These are phyloP conservation scores for Fraxinus xanthoxyloides DNA, from an alignment of 305 asterid species.

Conservation along the genomic window DNA sequence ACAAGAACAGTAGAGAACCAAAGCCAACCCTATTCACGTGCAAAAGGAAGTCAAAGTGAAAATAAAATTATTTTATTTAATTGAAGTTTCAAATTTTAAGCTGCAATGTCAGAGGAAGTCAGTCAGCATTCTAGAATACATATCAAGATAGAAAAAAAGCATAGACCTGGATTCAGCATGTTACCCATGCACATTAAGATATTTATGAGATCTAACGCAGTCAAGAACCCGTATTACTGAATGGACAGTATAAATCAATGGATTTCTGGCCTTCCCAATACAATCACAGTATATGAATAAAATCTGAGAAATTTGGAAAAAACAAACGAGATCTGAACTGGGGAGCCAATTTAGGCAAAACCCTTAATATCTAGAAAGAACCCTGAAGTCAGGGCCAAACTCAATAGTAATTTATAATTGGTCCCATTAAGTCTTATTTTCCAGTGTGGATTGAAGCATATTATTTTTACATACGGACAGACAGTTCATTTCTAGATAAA, in stretches of 20 bases:
- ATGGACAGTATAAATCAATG: background rate
- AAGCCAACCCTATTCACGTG: background rate
- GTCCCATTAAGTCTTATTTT: background rate
- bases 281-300: background rate
- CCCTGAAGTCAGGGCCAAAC: background rate
- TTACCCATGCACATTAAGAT: background rate
- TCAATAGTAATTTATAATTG: background rate
- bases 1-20: background rate
- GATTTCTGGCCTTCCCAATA: background rate
- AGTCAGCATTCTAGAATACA: background rate
- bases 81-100: background rate
- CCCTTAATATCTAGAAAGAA: background rate
- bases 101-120: background rate
- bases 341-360: background rate
- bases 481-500: background rate
- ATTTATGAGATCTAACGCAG: background rate
- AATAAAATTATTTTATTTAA: background rate
- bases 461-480: background rate
- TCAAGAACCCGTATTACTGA: background rate
- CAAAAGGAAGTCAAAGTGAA: background rate
- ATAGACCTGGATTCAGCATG: background rate
- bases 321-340: background rate
- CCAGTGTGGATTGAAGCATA: background rate
- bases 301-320: background rate
- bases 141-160: background rate